Conservation (phyloP, 2,329 filamentous ascomycete species). For the Fusarium annulatum region DNA sequence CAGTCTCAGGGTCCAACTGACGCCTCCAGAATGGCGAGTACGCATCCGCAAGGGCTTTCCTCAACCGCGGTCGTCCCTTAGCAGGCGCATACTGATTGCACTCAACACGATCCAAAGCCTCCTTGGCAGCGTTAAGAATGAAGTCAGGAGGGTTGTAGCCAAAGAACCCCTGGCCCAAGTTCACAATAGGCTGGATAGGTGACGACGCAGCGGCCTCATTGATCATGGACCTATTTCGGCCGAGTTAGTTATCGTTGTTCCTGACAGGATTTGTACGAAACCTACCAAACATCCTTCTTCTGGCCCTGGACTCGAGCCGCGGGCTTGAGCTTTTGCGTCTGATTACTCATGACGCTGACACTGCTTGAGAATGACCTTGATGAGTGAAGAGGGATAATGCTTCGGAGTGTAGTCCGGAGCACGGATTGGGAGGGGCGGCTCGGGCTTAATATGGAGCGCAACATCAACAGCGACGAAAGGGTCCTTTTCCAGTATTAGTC, state of each 20-base stretch:
- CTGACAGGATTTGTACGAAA: not conserved
- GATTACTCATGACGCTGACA: conserved; percentile 52
- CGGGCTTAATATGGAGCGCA: conserved; percentile 43
- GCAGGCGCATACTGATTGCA: conserved; percentile 99
- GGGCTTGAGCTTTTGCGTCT: conserved; percentile 60
- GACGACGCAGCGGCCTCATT: conserved; percentile 73
- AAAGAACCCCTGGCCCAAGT: conserved; percentile 77
- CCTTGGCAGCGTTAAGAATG: conserved; percentile 90
- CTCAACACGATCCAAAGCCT: conserved; percentile 88
- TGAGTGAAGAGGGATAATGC: conserved; percentile 31
- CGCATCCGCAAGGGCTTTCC: conserved; percentile 91
- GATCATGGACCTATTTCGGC: conserved; percentile 66
- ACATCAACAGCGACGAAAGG: conserved; percentile 37
- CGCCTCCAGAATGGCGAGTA: conserved; percentile 92
- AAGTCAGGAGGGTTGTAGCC: conserved; percentile 95
- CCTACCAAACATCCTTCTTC: conserved; percentile 65
- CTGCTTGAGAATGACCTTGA: conserved; percentile 35
- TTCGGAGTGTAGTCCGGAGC: conserved; percentile 37
- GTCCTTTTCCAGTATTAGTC: conserved; percentile 22
- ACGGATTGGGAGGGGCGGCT: conserved; percentile 28
- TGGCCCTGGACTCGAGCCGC: conserved; percentile 62
- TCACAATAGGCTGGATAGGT: conserved; percentile 72
- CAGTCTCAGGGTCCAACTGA: conserved; percentile 84
- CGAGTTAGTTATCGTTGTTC: conserved; percentile 5
- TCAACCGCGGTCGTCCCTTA: conserved; percentile 89